phyloP scores from a whole-genome alignment of 768 basidiomycete species.

The Auricularia auricula-judae region DNA sequence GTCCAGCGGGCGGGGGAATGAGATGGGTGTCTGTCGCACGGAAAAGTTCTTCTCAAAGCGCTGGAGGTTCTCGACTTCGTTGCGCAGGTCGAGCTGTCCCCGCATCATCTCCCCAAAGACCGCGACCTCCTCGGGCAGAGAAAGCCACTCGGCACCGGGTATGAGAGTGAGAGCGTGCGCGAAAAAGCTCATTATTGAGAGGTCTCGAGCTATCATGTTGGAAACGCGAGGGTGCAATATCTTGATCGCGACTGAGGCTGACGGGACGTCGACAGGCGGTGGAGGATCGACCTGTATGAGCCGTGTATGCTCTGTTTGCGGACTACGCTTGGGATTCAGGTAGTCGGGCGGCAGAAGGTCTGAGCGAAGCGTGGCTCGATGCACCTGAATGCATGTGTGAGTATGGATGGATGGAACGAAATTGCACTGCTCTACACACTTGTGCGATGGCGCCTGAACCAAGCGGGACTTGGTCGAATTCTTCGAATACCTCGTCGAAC shows the following conservation, averaged over 20 bases:
- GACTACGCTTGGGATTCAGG: conserved; percentile 58
- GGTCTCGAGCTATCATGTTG: conserved; percentile 77
- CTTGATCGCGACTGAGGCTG: conserved; percentile 88
- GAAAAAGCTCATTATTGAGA: conserved; percentile 92
- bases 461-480: conserved; percentile 78
- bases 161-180: conserved; percentile 64
- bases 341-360: conserved; percentile 81
- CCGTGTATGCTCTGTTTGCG: conserved; percentile 17
- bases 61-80: conserved; percentile 80
- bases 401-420: not conserved
- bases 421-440: conserved; percentile 20
- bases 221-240: conserved; percentile 81
- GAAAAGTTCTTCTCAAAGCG: conserved; percentile 82
- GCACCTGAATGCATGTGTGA: conserved; percentile 44
- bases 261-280: conserved; percentile 60
- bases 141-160: conserved; percentile 95
- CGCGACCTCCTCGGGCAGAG: conserved; percentile 86
- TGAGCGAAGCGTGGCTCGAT: conserved; percentile 73
- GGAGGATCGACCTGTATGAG: conserved; percentile 27
- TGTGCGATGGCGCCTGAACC: conserved; percentile 99
- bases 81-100: conserved; percentile 81
- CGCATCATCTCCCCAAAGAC: conserved; percentile 97
- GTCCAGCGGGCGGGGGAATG: conserved; percentile 81
- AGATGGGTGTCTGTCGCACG: conserved; percentile 66
- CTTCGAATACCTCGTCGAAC: conserved; percentile 84